These are phyloP conservation scores for Acacia acuminata DNA, from an alignment of 306 rosid species.

Conservation along the genomic window DNA sequence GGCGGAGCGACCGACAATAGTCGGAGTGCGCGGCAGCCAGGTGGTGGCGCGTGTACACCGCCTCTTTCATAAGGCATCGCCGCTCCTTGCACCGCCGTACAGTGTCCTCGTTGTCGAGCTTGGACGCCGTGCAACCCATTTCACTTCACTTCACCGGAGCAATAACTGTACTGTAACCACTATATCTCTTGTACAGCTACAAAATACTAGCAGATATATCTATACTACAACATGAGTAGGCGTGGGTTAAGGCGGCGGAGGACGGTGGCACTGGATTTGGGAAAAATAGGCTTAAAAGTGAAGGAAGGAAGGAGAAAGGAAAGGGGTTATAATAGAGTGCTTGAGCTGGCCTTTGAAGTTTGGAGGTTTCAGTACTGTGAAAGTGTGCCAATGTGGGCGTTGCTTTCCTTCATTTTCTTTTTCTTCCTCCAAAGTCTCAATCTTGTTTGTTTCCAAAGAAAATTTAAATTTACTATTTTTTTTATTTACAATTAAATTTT, in stretches of 20 bases:
- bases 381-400: conserved; percentile 25
- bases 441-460: background rate
- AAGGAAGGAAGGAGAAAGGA: background rate
- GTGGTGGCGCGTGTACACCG: conserved; percentile 82
- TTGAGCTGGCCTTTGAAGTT: conserved; percentile 21
- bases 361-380: background rate
- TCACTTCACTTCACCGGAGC: background rate
- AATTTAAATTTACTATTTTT: background rate
- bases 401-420: conserved; percentile 8
- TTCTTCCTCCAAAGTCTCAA: background rate
- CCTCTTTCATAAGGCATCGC: conserved; percentile 88
- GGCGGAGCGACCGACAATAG: conserved; percentile 90
- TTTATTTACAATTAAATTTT: too few species aligned
- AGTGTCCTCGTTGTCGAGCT: conserved; percentile 88
- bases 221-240: background rate
- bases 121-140: conserved; percentile 94
- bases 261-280: background rate
- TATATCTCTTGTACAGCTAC: background rate
- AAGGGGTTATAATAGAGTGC: background rate
- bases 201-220: background rate
- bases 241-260: background rate
- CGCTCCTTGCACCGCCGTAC: conserved; percentile 96
- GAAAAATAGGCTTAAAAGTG: background rate
- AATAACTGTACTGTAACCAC: background rate
- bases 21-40: conserved; percentile 97